phyloP scores from a whole-genome alignment of 176 grass and related monocot species.

The Oryza coarctata region DNA sequence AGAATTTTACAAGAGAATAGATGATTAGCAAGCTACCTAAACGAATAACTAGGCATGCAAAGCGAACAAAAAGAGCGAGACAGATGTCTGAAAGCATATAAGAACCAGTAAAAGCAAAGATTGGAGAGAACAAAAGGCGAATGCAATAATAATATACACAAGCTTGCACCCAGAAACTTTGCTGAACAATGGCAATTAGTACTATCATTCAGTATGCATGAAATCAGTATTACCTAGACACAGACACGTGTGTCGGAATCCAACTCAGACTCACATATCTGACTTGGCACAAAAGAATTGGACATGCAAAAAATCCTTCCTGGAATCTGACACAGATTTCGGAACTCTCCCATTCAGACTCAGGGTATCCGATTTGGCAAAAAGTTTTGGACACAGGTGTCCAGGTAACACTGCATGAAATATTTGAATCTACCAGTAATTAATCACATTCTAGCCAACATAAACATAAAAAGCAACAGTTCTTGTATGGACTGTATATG shows the following conservation, averaged over 20 bases:
- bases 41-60: too few relatives aligned
- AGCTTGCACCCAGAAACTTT: not conserved
- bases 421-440: not conserved
- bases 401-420: too few relatives aligned
- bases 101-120: not conserved
- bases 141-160: not conserved
- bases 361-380: too few relatives aligned
- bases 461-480: not conserved
- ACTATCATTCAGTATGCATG: not conserved
- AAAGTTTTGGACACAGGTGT: too few relatives aligned
- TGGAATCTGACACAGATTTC: too few relatives aligned
- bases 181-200: not conserved
- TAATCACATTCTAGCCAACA: not conserved
- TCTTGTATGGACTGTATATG: not conserved
- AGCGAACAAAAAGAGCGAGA: not conserved
- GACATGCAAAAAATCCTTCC: too few relatives aligned
- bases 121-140: not conserved
- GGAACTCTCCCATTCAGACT: too few relatives aligned
- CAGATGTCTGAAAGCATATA: not conserved
- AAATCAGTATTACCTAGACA: too few relatives aligned
- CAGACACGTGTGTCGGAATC: too few relatives aligned
- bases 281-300: too few relatives aligned
- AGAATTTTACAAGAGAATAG: not conserved
- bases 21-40: not conserved
- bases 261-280: too few relatives aligned